These are phyloP conservation scores for Yamagishiella unicocca DNA, from an alignment of 139 green algal species.

Conservation along the genomic window DNA sequence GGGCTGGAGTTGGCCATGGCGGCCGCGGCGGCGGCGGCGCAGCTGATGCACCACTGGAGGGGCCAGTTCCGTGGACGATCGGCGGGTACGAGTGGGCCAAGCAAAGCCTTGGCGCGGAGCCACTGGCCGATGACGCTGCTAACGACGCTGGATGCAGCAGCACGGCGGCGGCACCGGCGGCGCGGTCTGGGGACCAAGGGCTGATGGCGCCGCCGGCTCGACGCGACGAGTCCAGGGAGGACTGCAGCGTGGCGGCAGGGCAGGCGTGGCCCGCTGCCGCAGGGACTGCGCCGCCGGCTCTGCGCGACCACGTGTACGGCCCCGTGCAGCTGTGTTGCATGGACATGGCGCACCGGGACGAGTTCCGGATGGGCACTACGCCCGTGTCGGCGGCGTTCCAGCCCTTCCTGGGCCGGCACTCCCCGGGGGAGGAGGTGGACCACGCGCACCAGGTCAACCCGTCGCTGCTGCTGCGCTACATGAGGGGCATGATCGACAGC, in stretches of 20 bases:
- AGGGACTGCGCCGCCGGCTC: neutral
- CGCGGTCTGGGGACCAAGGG: neutral
- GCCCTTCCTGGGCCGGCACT: neutral
- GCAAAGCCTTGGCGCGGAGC: too few relatives aligned
- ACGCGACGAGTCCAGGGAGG: too few relatives aligned
- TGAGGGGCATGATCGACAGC: constrained; percentile 9
- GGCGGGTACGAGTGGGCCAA: constrained; percentile 1
- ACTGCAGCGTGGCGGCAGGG: too few relatives aligned
- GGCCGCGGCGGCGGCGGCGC: neutral
- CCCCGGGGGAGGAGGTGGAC: neutral
- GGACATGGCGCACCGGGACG: constrained; percentile 38
- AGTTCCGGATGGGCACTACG: neutral
- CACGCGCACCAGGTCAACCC: neutral
- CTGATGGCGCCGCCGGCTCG: neutral
- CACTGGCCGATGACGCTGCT: too few relatives aligned
- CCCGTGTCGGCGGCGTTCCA: constrained; percentile 5
- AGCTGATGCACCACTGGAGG: neutral
- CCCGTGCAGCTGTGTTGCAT: constrained; percentile 25
- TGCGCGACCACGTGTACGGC: constrained; percentile 23
- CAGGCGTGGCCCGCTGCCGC: neutral
- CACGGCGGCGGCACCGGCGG: neutral
- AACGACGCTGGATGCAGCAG: too few relatives aligned
- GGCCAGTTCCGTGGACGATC: constrained; percentile 29
- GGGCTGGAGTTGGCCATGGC: neutral
- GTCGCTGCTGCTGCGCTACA: constrained; percentile 31